These are phyloP conservation scores for Sclerotinia subarctica DNA, from an alignment of 2,329 filamentous ascomycete genomes.

Conservation along the genomic window DNA sequence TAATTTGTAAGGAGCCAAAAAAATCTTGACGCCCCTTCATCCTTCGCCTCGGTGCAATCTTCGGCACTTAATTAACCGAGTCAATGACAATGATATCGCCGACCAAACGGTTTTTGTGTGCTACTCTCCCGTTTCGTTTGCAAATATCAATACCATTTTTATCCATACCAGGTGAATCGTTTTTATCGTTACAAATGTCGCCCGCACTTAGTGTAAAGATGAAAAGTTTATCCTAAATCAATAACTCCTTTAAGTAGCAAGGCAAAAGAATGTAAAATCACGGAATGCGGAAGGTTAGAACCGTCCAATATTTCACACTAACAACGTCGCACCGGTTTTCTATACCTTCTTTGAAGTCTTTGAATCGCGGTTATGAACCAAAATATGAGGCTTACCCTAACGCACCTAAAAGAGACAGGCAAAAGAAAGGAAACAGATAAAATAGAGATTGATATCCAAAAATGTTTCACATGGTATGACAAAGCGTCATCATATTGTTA, in stretches of 20 bases:
- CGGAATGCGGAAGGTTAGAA: not conserved
- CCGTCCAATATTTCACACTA: not conserved
- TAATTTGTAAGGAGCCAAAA: not conserved
- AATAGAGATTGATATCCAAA: not conserved
- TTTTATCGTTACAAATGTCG: not conserved
- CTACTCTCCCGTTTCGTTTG: not conserved
- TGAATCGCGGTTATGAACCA: not conserved
- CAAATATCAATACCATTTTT: not conserved
- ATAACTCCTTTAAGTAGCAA: not conserved
- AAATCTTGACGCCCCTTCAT: not conserved
- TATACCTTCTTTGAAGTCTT: not conserved
- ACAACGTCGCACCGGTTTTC: not conserved
- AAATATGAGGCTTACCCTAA: not conserved
- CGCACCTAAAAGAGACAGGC: not conserved
- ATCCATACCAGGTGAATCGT: not conserved
- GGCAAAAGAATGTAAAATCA: not conserved
- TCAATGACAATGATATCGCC: not conserved
- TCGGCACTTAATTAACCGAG: conserved; percentile 3
- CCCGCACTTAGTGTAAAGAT: not conserved
- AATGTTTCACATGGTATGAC: not conserved
- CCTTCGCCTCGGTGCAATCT: conserved; percentile 11
- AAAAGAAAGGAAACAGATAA: not conserved
- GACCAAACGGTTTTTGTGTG: conserved; percentile 10
- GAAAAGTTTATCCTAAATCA: not conserved
- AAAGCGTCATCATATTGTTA: not conserved